A percentile compares a stretch with the other conserved stretches of the same genome.
These are phyloP conservation scores for Lablab purpureus DNA, from an alignment of 306 rosid genomes.

Conservation along the genomic window DNA sequence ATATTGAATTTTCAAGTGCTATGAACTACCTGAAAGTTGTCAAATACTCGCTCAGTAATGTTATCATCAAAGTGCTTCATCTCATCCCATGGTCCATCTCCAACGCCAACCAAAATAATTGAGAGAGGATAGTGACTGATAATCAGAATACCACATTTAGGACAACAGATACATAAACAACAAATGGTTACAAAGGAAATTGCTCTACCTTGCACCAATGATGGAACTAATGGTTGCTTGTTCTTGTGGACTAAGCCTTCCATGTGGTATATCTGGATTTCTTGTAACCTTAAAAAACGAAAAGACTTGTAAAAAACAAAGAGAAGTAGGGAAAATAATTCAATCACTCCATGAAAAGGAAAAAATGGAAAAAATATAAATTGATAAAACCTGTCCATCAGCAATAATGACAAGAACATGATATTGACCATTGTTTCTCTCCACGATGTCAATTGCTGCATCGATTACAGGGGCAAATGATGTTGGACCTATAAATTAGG, in stretches of 20 bases:
- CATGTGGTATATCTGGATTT: constrained; percentile 70
- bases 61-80: constrained; percentile 87
- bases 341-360: constrained; percentile 13
- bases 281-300: constrained; percentile 66
- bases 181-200: constrained; percentile 21
- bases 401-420: constrained; percentile 98
- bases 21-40: constrained; percentile 87
- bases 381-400: constrained; percentile 86
- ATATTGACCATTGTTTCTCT: constrained; percentile 81
- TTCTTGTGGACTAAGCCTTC: constrained; percentile 82
- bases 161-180: constrained; percentile 36
- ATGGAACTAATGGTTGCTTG: constrained; percentile 78
- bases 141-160: constrained; percentile 42
- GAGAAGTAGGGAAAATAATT: constrained; percentile 26
- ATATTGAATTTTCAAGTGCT: constrained; percentile 19
- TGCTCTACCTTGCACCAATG: constrained; percentile 83
- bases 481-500: constrained; percentile 78
- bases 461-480: constrained; percentile 90
- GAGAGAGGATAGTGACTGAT: constrained; percentile 85
- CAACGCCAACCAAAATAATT: constrained; percentile 93
- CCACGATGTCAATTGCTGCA: constrained; percentile 88
- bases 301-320: constrained; percentile 16
- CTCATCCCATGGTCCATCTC: constrained; percentile 99
- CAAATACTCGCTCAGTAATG: constrained; percentile 82
- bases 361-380: background rate